Evolutionary conservation across 148 eudicot genomes (phyloP).

Genomic region (Pouteria glomerata): DNA sequence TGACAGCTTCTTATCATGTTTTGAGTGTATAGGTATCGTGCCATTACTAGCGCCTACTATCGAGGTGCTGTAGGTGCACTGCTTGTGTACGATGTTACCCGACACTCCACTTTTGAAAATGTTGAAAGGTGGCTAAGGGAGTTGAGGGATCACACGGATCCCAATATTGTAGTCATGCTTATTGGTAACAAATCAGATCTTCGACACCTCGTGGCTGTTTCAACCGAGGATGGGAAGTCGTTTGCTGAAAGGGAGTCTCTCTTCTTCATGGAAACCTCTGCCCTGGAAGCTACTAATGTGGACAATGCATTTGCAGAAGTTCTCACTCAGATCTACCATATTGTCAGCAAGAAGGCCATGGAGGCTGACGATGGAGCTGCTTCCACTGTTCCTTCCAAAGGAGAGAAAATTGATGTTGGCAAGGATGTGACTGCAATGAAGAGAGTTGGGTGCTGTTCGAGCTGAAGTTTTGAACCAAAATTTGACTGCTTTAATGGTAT

Average conservation of each 20-base stretch:
- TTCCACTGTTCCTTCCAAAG: constrained; percentile 20
- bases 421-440: constrained; percentile 28
- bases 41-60: too few relatives aligned
- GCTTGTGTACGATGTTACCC: too few relatives aligned
- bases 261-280: constrained; percentile 38
- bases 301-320: constrained; percentile 31
- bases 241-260: constrained; percentile 29
- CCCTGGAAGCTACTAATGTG: neutral
- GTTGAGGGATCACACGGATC: too few relatives aligned
- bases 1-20: too few relatives aligned
- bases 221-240: constrained; percentile 29
- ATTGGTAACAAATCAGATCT: too few relatives aligned
- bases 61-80: too few relatives aligned
- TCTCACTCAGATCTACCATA: constrained; percentile 25
- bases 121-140: too few relatives aligned
- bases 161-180: too few relatives aligned
- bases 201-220: neutral
- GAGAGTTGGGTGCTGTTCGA: constrained; percentile 29
- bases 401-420: constrained; percentile 26
- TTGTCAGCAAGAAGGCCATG: constrained; percentile 31
- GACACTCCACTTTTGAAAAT: too few relatives aligned
- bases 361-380: constrained; percentile 17
- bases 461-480: too few relatives aligned
- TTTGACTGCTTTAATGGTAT: neutral
- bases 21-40: too few relatives aligned